A percentile compares a stretch with the other conserved stretches of the same genome.
Evolutionary conservation across 345 rosid genomes (phyloP).

Genomic region (Eucalyptus dawsonii): DNA sequence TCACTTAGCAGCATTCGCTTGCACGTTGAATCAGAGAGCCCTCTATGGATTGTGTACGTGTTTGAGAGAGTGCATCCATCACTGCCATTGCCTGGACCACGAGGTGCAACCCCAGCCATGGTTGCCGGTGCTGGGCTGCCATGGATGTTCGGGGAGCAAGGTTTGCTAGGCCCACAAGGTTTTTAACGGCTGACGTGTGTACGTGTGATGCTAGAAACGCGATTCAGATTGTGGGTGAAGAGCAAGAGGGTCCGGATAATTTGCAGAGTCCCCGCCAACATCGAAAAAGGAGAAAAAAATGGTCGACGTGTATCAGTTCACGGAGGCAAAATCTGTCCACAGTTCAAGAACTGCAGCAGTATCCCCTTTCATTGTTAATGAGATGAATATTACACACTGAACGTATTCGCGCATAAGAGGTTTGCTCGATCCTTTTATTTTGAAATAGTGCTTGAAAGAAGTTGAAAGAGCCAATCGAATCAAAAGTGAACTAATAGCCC

Average conservation of each 20-base stretch:
- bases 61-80: not conserved
- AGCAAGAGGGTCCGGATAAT: not conserved
- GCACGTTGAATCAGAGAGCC: not conserved
- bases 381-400: not conserved
- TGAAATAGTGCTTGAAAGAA: not conserved
- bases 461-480: not conserved
- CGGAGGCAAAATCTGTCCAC: not conserved
- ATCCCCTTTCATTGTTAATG: not conserved
- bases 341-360: not conserved
- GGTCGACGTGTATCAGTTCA: not conserved
- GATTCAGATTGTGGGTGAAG: not conserved
- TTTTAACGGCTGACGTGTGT: not conserved
- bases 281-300: not conserved
- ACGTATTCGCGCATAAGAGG: not conserved
- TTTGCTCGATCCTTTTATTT: not conserved
- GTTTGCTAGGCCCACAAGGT: not conserved
- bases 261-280: not conserved
- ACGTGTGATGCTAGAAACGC: not conserved
- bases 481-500: not conserved
- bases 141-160: not conserved
- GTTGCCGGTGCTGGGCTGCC: not conserved
- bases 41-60: not conserved
- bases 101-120: not conserved
- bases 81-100: not conserved
- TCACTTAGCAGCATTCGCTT: not conserved